phyloP scores from a whole-genome alignment of 306 rosid species.

The Prunus fruticosa region DNA sequence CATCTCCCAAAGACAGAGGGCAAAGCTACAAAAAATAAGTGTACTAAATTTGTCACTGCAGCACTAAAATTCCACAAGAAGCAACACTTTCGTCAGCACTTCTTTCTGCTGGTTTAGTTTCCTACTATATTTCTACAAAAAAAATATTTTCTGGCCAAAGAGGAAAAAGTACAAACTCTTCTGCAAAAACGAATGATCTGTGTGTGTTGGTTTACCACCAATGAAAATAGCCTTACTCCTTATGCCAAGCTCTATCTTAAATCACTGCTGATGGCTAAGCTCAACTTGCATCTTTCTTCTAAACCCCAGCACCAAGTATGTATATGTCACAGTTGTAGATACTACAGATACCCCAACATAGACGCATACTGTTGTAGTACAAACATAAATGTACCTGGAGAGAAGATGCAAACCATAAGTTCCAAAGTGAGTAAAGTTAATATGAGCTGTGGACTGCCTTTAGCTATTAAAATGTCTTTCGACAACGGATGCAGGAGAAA shows the following conservation, averaged over 20 bases:
- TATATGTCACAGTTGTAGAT: slow-evolving; percentile 54
- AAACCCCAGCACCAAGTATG: slow-evolving; percentile 49
- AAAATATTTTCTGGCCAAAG: not conserved
- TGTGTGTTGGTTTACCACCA: not conserved
- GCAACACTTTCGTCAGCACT: not conserved
- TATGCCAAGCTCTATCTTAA: slow-evolving; percentile 22
- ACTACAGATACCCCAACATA: slow-evolving; percentile 57
- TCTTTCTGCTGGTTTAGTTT: not conserved
- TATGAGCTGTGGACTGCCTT: not conserved
- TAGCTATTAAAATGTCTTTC: not conserved
- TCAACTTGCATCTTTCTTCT: slow-evolving; percentile 29
- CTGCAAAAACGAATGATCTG: not conserved
- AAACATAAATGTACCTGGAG: slow-evolving; percentile 75
- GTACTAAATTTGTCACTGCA: not conserved
- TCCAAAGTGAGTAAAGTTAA: slow-evolving; percentile 3
- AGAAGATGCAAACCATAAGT: slow-evolving; percentile 14
- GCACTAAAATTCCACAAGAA: not conserved
- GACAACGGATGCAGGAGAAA: not conserved
- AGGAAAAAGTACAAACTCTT: not conserved
- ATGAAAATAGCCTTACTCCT: slow-evolving; percentile 18
- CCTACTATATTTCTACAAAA: not conserved
- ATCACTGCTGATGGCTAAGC: slow-evolving; percentile 14
- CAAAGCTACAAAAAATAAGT: not conserved
- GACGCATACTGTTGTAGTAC: slow-evolving; percentile 64
- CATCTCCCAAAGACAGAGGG: not conserved